A percentile compares a stretch with the other conserved stretches of the same genome.
These are phyloP conservation scores for Candida lessepsii DNA, from an alignment of 805 yeast species.

Conservation along the genomic window DNA sequence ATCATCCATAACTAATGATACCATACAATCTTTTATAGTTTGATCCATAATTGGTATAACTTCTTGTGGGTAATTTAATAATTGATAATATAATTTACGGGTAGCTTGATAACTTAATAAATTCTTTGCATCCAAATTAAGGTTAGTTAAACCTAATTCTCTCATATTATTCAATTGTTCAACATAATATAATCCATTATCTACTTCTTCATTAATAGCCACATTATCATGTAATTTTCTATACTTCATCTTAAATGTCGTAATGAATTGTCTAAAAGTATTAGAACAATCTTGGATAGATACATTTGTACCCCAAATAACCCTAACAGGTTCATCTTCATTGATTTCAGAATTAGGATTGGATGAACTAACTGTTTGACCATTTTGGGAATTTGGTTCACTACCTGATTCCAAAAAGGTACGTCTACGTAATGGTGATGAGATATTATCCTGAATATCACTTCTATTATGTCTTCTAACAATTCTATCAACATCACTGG, in stretches of 20 bases:
- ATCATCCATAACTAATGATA: slow-evolving; percentile 60
- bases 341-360: slow-evolving; percentile 28
- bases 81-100: slow-evolving; percentile 76
- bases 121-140: slow-evolving; percentile 82
- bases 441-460: slow-evolving; percentile 69
- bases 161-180: slow-evolving; percentile 72
- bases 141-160: slow-evolving; percentile 72
- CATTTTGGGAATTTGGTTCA: slow-evolving; percentile 1
- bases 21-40: slow-evolving; percentile 85
- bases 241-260: slow-evolving; percentile 77
- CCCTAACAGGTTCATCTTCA: slow-evolving; percentile 73
- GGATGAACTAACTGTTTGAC: slow-evolving; percentile 17
- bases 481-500: slow-evolving; percentile 43
- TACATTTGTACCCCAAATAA: slow-evolving; percentile 98
- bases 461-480: slow-evolving; percentile 64
- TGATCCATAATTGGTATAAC: slow-evolving; percentile 98
- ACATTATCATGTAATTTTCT: slow-evolving; percentile 51
- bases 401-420: slow-evolving; percentile 46
- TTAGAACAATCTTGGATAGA: slow-evolving; percentile 85
- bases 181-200: slow-evolving; percentile 72
- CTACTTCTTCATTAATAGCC: slow-evolving; percentile 55
- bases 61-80: slow-evolving; percentile 93
- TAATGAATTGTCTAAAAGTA: slow-evolving; percentile 76
- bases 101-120: slow-evolving; percentile 74
- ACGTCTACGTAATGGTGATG: slow-evolving; percentile 68